Percentiles rank a stretch among this genome's conserved stretches.
Conservation (phyloP, 2,329 filamentous ascomycete species). For the Colletotrichum eremochloae region DNA sequence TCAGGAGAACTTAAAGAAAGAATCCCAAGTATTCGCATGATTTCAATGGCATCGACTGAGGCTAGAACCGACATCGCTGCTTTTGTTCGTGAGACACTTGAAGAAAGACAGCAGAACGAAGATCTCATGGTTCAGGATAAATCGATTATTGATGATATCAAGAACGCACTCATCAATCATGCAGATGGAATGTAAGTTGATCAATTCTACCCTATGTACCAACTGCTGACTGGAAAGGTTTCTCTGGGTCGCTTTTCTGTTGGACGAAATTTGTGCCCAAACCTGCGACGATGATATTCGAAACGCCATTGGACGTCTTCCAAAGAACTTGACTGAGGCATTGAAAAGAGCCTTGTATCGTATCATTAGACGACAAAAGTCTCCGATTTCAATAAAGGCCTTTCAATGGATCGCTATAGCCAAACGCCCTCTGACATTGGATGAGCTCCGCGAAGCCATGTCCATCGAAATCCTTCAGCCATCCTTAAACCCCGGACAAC, state of each 20-base stretch:
- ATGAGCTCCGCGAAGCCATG: neutral
- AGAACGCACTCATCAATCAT: neutral
- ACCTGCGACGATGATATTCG: neutral
- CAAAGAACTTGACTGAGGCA: neutral
- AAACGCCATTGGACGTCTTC: neutral
- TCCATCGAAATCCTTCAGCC: neutral
- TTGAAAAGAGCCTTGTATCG: neutral
- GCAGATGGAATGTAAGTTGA: neutral
- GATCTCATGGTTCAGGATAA: neutral
- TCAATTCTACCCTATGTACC: neutral
- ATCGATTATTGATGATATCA: neutral
- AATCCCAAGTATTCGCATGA: neutral
- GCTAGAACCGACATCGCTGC: neutral
- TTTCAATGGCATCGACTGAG: neutral
- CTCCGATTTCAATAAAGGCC: neutral
- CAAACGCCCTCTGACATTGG: neutral
- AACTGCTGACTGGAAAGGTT: neutral
- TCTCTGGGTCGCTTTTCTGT: neutral
- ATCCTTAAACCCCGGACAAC: neutral
- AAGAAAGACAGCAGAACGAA: neutral
- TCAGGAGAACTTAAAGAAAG: neutral
- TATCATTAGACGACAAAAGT: neutral
- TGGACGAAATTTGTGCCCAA: neutral
- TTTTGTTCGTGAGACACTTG: neutral
- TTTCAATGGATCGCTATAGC: neutral